Evolutionary conservation across 1,139 yeast species (phyloP), one percentile per base, ranked within the genome.

Genomic region (Protomyces lactucae-debilis): DNA sequence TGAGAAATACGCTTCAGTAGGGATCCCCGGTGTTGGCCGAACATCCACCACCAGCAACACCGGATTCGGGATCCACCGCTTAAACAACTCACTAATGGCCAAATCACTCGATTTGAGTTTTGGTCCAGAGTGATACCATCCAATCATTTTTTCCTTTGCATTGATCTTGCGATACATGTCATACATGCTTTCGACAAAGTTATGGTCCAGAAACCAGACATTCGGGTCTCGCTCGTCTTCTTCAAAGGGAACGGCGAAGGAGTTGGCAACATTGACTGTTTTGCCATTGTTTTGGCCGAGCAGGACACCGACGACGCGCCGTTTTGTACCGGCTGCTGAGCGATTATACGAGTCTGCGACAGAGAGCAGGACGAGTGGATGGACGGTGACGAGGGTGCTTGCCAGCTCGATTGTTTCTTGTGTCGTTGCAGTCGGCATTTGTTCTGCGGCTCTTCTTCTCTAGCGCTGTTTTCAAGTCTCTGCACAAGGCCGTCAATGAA

Each of bases 111-210:
- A 83, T 71, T 85, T 85, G 71, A 95, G 82, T 76, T 92, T 91
- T 14, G 98, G 98, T 0, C 99, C 99, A 18, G 96, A 86, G 75
- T 95, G 99, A 74, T 95, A 95, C 99, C 99, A 95, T 10, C 99
- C 99, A 75, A 95, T 86, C 66, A 95, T 81, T 75, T 85, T 88
- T 75, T 95, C 99, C 77, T 89, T 90, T 35, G 99, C 99, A 78
- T 92, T 93, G 74, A 93, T 93, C 76, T 95, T 93, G 75, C 88
- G 90, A 77, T 90, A 93, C 99, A 95, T 95, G 71, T 91, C 97
- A 68, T 93, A 87, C 99, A 95, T 95, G 65, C 89, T 83, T 73
- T 93, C 99, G 68, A 95, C 90, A 74, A 86, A 95, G 74, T 95
- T 93, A 77, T 95, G 99, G 74, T 95, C 99, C 72, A 95, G 80